These are phyloP conservation scores for Boletus rex-veris DNA, from an alignment of 768 basidiomycete genomes.

Conservation along the genomic window DNA sequence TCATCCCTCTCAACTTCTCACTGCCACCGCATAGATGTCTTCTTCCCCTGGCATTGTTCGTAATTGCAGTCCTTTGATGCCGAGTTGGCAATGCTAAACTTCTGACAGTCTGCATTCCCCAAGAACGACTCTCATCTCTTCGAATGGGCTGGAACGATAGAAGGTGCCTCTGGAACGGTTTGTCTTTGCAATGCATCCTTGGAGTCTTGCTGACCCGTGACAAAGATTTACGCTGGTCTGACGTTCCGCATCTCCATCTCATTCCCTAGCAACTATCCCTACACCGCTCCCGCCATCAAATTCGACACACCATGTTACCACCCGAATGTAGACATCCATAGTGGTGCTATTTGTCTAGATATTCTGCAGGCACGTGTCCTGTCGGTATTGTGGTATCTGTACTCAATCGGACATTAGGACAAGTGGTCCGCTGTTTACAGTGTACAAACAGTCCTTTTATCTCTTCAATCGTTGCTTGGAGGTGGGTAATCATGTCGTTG, in stretches of 20 bases:
- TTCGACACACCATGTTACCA: slow-evolving; percentile 91
- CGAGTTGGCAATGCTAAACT: background rate
- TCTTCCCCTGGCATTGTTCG: slow-evolving; percentile 84
- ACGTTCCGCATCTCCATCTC: slow-evolving; percentile 80
- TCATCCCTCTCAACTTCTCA: slow-evolving; percentile 1
- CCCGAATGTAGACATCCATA: slow-evolving; percentile 80
- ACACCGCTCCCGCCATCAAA: slow-evolving; percentile 78
- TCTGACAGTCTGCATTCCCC: slow-evolving; percentile 77
- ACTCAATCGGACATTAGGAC: slow-evolving; percentile 46
- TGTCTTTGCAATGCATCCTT: background rate
- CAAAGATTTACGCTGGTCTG: slow-evolving; percentile 73
- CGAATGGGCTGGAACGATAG: slow-evolving; percentile 88
- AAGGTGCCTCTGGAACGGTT: slow-evolving; percentile 71
- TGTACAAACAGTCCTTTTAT: slow-evolving; percentile 85
- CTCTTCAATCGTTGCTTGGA: slow-evolving; percentile 83
- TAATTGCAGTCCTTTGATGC: slow-evolving; percentile 4
- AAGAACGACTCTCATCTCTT: slow-evolving; percentile 83
- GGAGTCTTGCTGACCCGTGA: slow-evolving; percentile 1
- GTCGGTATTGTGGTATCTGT: background rate
- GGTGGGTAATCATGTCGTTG: slow-evolving; percentile 45
- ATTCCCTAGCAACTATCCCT: slow-evolving; percentile 88
- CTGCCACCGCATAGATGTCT: slow-evolving; percentile 61
- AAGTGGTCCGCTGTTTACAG: slow-evolving; percentile 94
- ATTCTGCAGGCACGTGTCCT: slow-evolving; percentile 67
- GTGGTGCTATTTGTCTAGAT: slow-evolving; percentile 80